Conservation (phyloP, 495 filamentous ascomycete species). For the Thozetella sp. region DNA sequence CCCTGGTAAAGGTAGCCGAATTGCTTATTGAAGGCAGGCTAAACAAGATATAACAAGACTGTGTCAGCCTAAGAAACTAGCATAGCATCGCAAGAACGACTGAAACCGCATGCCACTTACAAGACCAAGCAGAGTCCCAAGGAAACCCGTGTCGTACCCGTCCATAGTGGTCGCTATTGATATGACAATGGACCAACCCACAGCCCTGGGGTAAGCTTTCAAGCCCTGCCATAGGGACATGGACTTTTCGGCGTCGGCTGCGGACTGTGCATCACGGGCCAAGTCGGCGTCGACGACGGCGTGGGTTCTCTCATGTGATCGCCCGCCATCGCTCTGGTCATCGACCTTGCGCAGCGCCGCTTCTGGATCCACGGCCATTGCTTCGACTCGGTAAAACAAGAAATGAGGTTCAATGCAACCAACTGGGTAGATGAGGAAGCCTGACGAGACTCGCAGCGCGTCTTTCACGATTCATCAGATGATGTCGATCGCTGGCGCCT, state of each 20-base stretch:
- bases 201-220: constrained; percentile 38
- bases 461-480: no score
- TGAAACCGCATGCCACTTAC: constrained; percentile 43
- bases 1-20: neutral
- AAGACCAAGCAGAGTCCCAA: constrained; percentile 42
- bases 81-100: constrained; percentile 28
- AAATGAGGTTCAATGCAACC: no score
- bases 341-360: constrained; percentile 10
- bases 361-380: no score
- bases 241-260: constrained; percentile 30
- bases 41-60: no score
- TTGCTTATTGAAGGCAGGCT: no score
- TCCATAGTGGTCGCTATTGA: constrained; percentile 44
- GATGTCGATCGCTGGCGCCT: no score
- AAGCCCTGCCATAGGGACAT: constrained; percentile 31
- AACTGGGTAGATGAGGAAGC: no score
- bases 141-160: constrained; percentile 42
- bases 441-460: no score
- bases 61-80: no score
- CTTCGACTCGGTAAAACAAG: no score
- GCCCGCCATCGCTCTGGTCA: constrained; percentile 12
- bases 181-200: constrained; percentile 39
- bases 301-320: constrained; percentile 8
- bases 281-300: constrained; percentile 29
- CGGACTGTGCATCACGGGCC: no score